Conservation (phyloP, 2,329 filamentous ascomycete genomes). For the Clonostachys rhizophaga region DNA sequence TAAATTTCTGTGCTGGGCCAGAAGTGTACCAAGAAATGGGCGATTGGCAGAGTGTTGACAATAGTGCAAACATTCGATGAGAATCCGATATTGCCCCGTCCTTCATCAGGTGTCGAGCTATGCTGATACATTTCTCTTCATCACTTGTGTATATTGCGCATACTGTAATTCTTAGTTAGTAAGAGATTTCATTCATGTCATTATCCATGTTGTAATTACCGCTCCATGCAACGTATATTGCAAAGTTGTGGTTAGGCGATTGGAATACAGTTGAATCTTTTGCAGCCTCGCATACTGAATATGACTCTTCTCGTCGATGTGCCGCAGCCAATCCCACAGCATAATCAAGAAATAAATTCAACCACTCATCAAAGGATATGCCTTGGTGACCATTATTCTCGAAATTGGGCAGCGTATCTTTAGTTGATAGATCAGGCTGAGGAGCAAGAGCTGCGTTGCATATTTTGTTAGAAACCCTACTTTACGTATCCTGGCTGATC, state of each 20-base stretch:
- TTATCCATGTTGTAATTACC: conserved; percentile 35
- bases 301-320: conserved; percentile 67
- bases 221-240: conserved; percentile 75
- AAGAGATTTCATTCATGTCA: not conserved
- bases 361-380: conserved; percentile 79
- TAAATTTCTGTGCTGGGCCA: conserved; percentile 82
- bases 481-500: conserved; percentile 11
- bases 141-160: conserved; percentile 82
- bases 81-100: conserved; percentile 77
- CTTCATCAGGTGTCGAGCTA: conserved; percentile 80
- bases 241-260: conserved; percentile 61
- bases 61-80: conserved; percentile 75
- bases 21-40: conserved; percentile 73
- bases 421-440: not conserved
- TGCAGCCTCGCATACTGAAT: conserved; percentile 74
- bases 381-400: conserved; percentile 56
- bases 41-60: conserved; percentile 73
- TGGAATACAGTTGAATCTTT: conserved; percentile 80
- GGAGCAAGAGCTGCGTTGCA: conserved; percentile 15
- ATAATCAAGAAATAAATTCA: conserved; percentile 86
- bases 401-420: not conserved
- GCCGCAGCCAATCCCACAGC: conserved; percentile 69
- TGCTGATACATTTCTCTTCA: conserved; percentile 66
- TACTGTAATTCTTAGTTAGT: conserved; percentile 35
- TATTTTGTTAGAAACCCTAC: conserved; percentile 3